Conservation (phyloP, 2,329 filamentous ascomycete genomes). For the Neonectria faginata region DNA sequence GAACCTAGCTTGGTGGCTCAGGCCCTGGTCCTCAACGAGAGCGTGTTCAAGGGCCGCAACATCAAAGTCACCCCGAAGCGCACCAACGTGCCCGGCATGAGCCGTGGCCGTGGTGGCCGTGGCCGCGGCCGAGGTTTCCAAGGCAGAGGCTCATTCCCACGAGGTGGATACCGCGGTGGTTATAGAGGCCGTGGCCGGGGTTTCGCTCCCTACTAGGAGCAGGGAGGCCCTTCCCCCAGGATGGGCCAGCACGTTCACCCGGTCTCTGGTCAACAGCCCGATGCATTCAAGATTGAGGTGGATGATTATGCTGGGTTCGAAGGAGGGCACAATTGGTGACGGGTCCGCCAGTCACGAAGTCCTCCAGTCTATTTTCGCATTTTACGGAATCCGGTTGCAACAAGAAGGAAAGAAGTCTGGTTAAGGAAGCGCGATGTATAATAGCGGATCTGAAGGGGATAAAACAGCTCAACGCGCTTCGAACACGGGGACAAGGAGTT, state of each 20-base stretch:
- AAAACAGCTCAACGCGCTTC: slow-evolving; percentile 32
- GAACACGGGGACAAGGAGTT: slow-evolving; percentile 42
- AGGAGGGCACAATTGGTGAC: slow-evolving; percentile 3
- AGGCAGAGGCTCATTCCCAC: slow-evolving; percentile 65
- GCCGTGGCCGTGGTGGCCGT: slow-evolving; percentile 76
- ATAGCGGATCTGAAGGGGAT: slow-evolving; percentile 31
- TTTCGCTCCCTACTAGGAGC: slow-evolving; percentile 72
- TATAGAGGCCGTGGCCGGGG: slow-evolving; percentile 75
- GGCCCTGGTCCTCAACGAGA: slow-evolving; percentile 95
- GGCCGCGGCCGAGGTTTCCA: slow-evolving; percentile 64
- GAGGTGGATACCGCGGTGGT: slow-evolving; percentile 59
- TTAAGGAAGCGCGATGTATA: slow-evolving; percentile 35
- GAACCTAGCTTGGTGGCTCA: slow-evolving; percentile 93
- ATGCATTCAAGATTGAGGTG: slow-evolving; percentile 43
- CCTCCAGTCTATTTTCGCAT: slow-evolving; percentile 23
- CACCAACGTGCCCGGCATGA: slow-evolving; percentile 96
- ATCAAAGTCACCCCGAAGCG: slow-evolving; percentile 96
- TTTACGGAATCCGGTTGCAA: slow-evolving; percentile 31
- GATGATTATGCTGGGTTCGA: slow-evolving; percentile 39
- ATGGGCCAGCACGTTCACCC: slow-evolving; percentile 26
- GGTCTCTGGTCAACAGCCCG: slow-evolving; percentile 35
- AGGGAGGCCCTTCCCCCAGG: slow-evolving; percentile 46
- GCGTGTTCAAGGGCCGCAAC: slow-evolving; percentile 92
- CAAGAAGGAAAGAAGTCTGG: slow-evolving; percentile 38
- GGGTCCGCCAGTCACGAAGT: neutral